Evolutionary conservation across 2,329 filamentous ascomycete species (phyloP), one percentile per base, ranked within the genome.

Genomic region (Periconia sp.): DNA sequence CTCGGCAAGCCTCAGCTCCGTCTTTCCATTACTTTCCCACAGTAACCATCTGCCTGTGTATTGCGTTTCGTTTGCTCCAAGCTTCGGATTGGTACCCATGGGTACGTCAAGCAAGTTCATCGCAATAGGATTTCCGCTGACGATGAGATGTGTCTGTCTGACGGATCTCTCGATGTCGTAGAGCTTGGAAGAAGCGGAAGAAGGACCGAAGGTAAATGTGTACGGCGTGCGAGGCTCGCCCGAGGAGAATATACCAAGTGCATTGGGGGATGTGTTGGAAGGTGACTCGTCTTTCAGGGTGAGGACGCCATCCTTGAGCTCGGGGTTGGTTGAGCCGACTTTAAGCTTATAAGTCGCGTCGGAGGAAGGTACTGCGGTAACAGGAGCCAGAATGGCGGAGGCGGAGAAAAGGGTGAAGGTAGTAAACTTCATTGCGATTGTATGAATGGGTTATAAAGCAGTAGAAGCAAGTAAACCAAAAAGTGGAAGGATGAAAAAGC

Each of bases 361-460:
- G 12, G 22, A 21, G 13, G 36, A 36, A 17, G 33, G 36, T 6
- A 15, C 30, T 13, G 31, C 31, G 8, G 39, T 17, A 13, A 23
- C 24, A 11, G 34, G 36, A 30, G 35, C 44, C n/a, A 36, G 16
- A 15, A 47, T 24, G 18, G 28, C 31, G 22, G 37, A 26, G 10
- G 31, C 24, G 22, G 28, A 21, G 19, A 42, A 28, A 21, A 41
- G 11, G 33, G 37, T 30, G 26, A 38, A 33, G 15, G 26, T 30
- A 22, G 41, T 34, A 38, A 42, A 28, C 43, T 41, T 46, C 43
- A 46, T 46, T n/a, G 30, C 40, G 36, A 31, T 4, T n/a, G n/a
- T n/a, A 4, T 4, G 16, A 5, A 17, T 6, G 12, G 15, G n/a
- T 4, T 6, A 22, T 10, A n/a, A n/a, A 22, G 9, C 12, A 9